Base-by-base conservation (phyloP, 306 rosid species). In the Cicer pinnatifidum region DNA sequence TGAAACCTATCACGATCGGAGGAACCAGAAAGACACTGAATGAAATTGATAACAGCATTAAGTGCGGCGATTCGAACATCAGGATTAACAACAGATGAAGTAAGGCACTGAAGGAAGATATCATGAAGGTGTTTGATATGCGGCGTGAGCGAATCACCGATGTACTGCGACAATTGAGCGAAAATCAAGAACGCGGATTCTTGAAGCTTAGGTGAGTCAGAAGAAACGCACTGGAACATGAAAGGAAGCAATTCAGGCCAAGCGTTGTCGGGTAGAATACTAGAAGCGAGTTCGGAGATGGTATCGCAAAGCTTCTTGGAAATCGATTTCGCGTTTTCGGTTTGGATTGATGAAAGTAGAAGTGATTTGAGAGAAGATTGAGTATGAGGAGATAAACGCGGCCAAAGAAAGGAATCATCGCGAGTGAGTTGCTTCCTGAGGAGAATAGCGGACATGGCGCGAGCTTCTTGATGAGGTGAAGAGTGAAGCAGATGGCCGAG, bases 401-500 rank as follows among this genome's bases (percentile, higher is more conserved):
- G 98, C 98, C 98, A 94, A 11, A 94, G 85, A 38, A 89, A 94
- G 0, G 98, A 81, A 23, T 94, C 97, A 41, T 94, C 96, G 51
- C 96, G 96, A 0, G 98, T 91, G 23, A 94, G 95, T 73, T 91
- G 98, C 85, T 94, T 94, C 6, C 98, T 86, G 75, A 94, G 96
- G 69, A 94, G 96, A 58, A 94, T 88, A 28, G 98, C 98, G 28
- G 98, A 88, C 98, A 94, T 91, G 65, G 97, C 97, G 0, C 98
- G 97, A 0, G 84, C 92, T 85, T 94, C 98, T 1, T 71, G 78
- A 41, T 79, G 90, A 0, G 88, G 90, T 1, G 92, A 91, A 44
- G 82, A 88, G 61, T 91, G 93, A 19, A 93, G 97, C 15, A 93
- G 89, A 63, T 91, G 96, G 0, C 94, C 98, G 7, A 93, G 97